Percentiles rank a stretch among this genome's conserved stretches.
Conservation (phyloP, 495 filamentous ascomycete genomes). For the Tuber brumale region DNA sequence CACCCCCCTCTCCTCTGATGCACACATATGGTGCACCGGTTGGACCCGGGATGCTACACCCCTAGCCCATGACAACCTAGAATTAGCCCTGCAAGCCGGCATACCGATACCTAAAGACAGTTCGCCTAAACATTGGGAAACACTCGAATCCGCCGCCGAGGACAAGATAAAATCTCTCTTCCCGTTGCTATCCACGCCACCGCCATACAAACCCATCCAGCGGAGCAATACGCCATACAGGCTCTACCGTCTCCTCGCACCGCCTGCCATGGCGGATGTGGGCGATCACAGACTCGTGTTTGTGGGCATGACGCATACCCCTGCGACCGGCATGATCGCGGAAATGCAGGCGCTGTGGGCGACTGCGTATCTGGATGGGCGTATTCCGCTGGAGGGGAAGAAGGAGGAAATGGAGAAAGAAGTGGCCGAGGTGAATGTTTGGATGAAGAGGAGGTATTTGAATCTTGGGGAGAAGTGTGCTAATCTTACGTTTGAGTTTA, state of each 20-base stretch:
- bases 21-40: constrained; percentile 41
- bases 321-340: constrained; percentile 26
- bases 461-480: constrained; percentile 25
- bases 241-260: constrained; percentile 37
- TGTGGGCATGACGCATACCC: constrained; percentile 31
- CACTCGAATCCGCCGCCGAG: constrained; percentile 32
- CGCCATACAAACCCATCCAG: constrained; percentile 5
- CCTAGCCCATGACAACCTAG: constrained; percentile 7
- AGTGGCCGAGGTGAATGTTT: constrained; percentile 28
- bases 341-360: constrained; percentile 41
- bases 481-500: constrained; percentile 33
- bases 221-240: constrained; percentile 37
- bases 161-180: constrained; percentile 20
- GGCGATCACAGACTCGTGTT: constrained; percentile 37
- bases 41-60: constrained; percentile 29
- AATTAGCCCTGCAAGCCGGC: constrained; percentile 15
- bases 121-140: constrained; percentile 27
- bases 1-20: constrained; percentile 23
- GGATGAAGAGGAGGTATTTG: constrained; percentile 32
- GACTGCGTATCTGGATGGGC: constrained; percentile 37
- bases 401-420: constrained; percentile 28
- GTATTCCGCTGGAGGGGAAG: constrained; percentile 16
- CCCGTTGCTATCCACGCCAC: constrained; percentile 25
- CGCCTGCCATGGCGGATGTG: constrained; percentile 26
- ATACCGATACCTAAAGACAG: constrained; percentile 11